Evolutionary conservation across 192 early-diverging fungal genomes (phyloP).

Genomic region (Obelidium mucronatum): DNA sequence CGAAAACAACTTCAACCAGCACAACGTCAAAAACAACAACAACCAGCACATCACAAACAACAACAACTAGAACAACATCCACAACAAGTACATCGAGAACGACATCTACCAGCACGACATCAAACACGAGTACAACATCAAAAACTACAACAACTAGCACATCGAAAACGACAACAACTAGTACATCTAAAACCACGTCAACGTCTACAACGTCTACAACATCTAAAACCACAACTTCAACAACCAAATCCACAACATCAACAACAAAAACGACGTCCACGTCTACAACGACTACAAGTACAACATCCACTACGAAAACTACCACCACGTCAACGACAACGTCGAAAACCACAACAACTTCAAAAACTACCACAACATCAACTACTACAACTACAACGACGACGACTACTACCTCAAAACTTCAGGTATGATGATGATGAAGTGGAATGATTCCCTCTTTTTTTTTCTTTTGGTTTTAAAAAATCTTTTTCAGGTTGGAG

Average conservation of each 20-base stretch:
- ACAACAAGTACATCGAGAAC: background rate
- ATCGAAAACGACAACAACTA: background rate
- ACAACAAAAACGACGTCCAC: background rate
- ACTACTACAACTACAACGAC: constrained; percentile 4
- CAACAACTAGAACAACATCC: background rate
- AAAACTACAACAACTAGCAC: background rate
- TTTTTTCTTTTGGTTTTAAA: too few relatives aligned
- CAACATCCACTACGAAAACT: background rate
- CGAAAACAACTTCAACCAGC: background rate
- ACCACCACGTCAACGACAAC: background rate
- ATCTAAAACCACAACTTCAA: constrained; percentile 2
- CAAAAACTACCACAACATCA: background rate
- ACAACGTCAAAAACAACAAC: background rate
- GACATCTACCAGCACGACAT: background rate
- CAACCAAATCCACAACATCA: background rate
- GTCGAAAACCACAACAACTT: background rate
- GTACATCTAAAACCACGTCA: background rate
- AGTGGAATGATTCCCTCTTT: too few relatives aligned
- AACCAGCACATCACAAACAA: background rate
- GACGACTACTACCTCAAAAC: background rate
- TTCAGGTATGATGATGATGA: background rate
- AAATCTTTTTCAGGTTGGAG: too few relatives aligned
- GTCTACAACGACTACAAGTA: background rate
- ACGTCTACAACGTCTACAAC: background rate
- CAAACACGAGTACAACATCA: background rate